Evolutionary conservation across 257 asterid genomes (phyloP).

Genomic region (Cinchona pubescens): DNA sequence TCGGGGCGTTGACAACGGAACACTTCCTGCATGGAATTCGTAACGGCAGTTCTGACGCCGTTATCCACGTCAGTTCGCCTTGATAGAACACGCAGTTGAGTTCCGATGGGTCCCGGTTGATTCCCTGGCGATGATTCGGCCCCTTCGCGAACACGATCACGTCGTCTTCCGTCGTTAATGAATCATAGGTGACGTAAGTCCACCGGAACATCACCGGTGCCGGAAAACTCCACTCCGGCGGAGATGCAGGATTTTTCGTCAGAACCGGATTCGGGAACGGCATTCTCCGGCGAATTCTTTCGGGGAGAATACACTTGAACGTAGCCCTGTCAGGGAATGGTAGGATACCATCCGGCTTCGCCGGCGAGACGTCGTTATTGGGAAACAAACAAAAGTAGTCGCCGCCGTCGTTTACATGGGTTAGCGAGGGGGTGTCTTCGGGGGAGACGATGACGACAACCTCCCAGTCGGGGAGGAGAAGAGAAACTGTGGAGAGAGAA

Average conservation of each 20-base stretch:
- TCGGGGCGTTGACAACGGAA: constrained; percentile 71
- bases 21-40: constrained; percentile 71
- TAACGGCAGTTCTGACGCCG: constrained; percentile 61
- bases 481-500: constrained; percentile 34
- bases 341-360: constrained; percentile 40
- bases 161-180: constrained; percentile 61
- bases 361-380: constrained; percentile 36
- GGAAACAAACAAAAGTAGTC: constrained; percentile 44
- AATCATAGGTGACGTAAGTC: constrained; percentile 57
- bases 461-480: constrained; percentile 81
- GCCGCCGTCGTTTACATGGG: background rate
- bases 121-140: constrained; percentile 55
- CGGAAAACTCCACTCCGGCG: constrained; percentile 16
- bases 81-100: constrained; percentile 51
- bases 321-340: constrained; percentile 55
- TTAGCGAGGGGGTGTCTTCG: constrained; percentile 12
- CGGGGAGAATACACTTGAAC: constrained; percentile 49
- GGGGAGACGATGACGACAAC: constrained; percentile 56
- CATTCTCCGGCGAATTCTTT: constrained; percentile 39
- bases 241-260: constrained; percentile 3
- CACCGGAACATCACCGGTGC: constrained; percentile 37
- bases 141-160: constrained; percentile 80
- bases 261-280: constrained; percentile 60
- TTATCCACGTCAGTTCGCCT: constrained; percentile 30
- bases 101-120: constrained; percentile 45